These are phyloP conservation scores for Fusarium compactum DNA, from an alignment of 2,329 filamentous ascomycete genomes.

Conservation along the genomic window DNA sequence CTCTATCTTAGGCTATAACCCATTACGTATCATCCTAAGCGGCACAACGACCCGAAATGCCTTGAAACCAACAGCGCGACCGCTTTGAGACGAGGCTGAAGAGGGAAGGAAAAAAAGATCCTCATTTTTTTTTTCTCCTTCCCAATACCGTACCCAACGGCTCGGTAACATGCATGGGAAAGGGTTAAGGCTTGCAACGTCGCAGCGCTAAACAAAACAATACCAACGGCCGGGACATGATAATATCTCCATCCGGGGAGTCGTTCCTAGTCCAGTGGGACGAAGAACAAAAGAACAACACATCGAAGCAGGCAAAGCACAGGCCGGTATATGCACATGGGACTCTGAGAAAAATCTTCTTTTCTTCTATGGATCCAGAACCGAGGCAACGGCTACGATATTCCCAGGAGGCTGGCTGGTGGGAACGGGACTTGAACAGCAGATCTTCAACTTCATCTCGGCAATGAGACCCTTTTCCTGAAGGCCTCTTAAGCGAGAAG, in stretches of 20 bases:
- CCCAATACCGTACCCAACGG: constrained; percentile 26
- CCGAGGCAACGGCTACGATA: constrained; percentile 12
- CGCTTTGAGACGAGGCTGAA: constrained; percentile 29
- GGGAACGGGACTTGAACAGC: constrained; percentile 6
- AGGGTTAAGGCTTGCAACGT: constrained; percentile 28
- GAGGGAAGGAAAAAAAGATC: not conserved
- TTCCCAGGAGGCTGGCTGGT: not conserved
- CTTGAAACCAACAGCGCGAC: constrained; percentile 11
- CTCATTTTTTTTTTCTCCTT: not conserved
- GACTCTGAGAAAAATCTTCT: constrained; percentile 3
- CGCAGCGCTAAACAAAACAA: constrained; percentile 20
- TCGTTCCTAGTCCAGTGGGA: constrained; percentile 6
- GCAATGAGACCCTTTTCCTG: not conserved
- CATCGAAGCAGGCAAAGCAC: constrained; percentile 3
- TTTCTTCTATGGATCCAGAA: constrained; percentile 15
- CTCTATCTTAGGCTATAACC: constrained; percentile 6
- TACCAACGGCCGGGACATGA: constrained; percentile 9
- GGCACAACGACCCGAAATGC: constrained; percentile 8
- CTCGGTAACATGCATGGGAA: constrained; percentile 20
- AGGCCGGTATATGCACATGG: constrained; percentile 6
- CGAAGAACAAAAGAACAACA: constrained; percentile 9
- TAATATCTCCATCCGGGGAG: constrained; percentile 19
- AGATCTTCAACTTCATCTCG: constrained; percentile 22
- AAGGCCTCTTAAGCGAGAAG: not conserved
- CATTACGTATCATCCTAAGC: constrained; percentile 9